phyloP scores from a whole-genome alignment of 2,329 filamentous ascomycete species.

The Ophiostoma triangulosporum region DNA sequence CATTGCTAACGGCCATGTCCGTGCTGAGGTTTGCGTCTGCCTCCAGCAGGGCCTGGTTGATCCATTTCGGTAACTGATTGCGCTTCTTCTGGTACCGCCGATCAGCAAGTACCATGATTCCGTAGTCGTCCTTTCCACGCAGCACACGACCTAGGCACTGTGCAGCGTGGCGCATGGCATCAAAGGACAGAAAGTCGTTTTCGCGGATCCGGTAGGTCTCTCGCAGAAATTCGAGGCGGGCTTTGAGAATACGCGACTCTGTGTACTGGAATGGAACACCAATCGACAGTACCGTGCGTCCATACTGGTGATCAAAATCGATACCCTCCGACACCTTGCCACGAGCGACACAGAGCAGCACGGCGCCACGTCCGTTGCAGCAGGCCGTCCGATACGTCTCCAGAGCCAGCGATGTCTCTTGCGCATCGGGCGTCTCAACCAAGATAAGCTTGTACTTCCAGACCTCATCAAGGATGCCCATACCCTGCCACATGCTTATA shows the following conservation, averaged over 20 bases:
- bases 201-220: constrained; percentile 95
- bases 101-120: constrained; percentile 98
- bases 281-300: constrained; percentile 87
- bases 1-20: constrained; percentile 83
- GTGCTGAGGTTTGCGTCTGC: constrained; percentile 83
- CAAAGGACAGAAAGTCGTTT: constrained; percentile 95
- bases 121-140: constrained; percentile 94
- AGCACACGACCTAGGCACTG: constrained; percentile 92
- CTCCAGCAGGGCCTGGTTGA: constrained; percentile 73
- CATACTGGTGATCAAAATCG: constrained; percentile 98
- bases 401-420: constrained; percentile 88
- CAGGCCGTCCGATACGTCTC: constrained; percentile 97
- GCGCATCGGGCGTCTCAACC: constrained; percentile 92
- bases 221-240: constrained; percentile 84
- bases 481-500: constrained; percentile 98
- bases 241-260: constrained; percentile 91
- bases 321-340: constrained; percentile 97
- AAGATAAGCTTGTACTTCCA: constrained; percentile 99
- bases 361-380: constrained; percentile 88
- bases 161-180: constrained; percentile 97
- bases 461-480: constrained; percentile 93
- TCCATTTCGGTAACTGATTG: constrained; percentile 89
- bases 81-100: constrained; percentile 87
- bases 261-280: constrained; percentile 98
- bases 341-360: constrained; percentile 86